These are phyloP conservation scores for Fusarium sp. DNA, from an alignment of 2,329 filamentous ascomycete species.

Conservation along the genomic window DNA sequence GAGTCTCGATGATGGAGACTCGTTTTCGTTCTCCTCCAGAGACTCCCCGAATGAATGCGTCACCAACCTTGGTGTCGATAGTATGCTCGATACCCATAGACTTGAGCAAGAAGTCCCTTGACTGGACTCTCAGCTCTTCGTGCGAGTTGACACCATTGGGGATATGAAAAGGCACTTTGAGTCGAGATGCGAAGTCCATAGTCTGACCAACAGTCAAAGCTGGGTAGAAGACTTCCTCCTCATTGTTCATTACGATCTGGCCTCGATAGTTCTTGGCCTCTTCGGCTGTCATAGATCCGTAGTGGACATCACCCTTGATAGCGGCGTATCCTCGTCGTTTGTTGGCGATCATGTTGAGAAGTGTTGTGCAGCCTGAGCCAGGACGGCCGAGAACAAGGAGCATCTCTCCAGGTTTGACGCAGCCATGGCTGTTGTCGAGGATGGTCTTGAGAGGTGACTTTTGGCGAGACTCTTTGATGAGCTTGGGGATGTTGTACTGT, in stretches of 20 bases:
- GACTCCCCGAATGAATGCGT: conserved; percentile 74
- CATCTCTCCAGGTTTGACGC: conserved; percentile 80
- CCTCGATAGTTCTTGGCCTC: conserved; percentile 63
- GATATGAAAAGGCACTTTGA: conserved; percentile 65
- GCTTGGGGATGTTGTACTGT: conserved; percentile 66
- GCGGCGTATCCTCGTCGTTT: conserved; percentile 68
- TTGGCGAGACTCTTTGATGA: conserved; percentile 63
- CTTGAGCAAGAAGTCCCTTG: conserved; percentile 66
- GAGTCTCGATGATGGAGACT: conserved; percentile 74
- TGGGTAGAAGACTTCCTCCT: conserved; percentile 74
- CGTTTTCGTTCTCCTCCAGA: conserved; percentile 77
- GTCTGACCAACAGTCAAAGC: conserved; percentile 78
- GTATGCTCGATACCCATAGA: conserved; percentile 71
- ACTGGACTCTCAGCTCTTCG: conserved; percentile 60
- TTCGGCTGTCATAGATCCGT: conserved; percentile 62
- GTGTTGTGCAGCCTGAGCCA: conserved; percentile 76
- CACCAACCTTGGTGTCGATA: conserved; percentile 73
- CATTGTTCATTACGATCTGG: conserved; percentile 77
- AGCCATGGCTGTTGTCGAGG: conserved; percentile 73
- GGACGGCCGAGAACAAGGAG: conserved; percentile 75
- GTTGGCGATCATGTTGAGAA: conserved; percentile 77
- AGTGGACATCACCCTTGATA: conserved; percentile 69
- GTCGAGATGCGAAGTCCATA: conserved; percentile 73
- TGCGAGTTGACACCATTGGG: conserved; percentile 56
- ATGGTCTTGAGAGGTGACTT: conserved; percentile 73